phyloP scores from a whole-genome alignment of 345 rosid genomes.

The Melastoma malabathricum region DNA sequence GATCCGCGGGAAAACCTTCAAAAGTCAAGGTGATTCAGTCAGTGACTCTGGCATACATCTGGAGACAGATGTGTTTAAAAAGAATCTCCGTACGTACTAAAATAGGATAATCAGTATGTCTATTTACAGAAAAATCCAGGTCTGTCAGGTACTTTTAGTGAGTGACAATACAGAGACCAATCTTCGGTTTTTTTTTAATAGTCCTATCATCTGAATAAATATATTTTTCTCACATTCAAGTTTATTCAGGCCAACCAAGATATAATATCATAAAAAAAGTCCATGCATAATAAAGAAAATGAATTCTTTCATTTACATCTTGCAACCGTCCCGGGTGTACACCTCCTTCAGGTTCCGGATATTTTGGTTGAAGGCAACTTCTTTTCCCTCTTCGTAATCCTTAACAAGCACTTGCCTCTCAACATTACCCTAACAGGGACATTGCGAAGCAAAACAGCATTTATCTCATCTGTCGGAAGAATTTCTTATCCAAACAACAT shows the following conservation, averaged over 20 bases:
- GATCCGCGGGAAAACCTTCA: slow-evolving; percentile 75
- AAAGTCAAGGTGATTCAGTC: slow-evolving; percentile 4
- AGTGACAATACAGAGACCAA: too few relatives aligned
- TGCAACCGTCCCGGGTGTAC: slow-evolving; percentile 70
- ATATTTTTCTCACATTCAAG: too few relatives aligned
- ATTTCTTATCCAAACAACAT: not conserved
- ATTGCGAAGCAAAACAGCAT: slow-evolving; percentile 2
- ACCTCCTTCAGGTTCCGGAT: slow-evolving; percentile 71
- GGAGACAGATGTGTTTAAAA: too few relatives aligned
- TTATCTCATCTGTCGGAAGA: not conserved
- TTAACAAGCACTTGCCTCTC: slow-evolving; percentile 93
- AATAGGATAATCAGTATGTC: too few relatives aligned
- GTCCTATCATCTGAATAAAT: too few relatives aligned
- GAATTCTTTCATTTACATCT: slow-evolving; percentile 40
- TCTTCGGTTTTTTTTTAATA: too few relatives aligned
- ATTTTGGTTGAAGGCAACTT: slow-evolving; percentile 74
- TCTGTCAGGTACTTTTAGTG: too few relatives aligned
- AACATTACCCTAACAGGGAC: slow-evolving; percentile 38
- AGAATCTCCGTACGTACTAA: too few relatives aligned
- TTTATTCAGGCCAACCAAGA: too few relatives aligned
- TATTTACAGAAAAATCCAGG: too few relatives aligned
- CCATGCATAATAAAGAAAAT: not conserved
- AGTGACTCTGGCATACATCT: not conserved
- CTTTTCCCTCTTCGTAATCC: slow-evolving; percentile 66
- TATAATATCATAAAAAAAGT: not conserved